A percentile compares a stretch with the other conserved stretches of the same genome.
Conservation (phyloP, 2,329 filamentous ascomycete species). For the Trichoderma sp. region DNA sequence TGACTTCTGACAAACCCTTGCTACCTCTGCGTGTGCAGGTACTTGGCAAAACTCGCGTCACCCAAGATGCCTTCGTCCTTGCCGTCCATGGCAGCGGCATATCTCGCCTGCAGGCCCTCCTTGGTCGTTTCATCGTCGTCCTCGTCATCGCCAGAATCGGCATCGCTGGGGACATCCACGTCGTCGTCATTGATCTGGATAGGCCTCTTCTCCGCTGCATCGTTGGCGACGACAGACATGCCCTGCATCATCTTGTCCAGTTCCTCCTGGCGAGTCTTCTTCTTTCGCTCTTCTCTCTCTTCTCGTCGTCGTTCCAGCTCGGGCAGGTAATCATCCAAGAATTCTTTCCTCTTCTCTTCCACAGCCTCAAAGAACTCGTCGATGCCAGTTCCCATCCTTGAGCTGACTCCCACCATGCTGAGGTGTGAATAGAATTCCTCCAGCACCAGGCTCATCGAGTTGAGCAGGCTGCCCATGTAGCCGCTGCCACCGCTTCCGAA, state of each 20-base stretch:
- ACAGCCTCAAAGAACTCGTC: conserved; percentile 94
- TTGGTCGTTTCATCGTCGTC: conserved; percentile 64
- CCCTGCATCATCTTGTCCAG: conserved; percentile 93
- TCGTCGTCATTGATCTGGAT: conserved; percentile 51
- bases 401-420: conserved; percentile 89
- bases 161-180: conserved; percentile 59
- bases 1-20: background rate
- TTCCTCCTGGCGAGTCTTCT: conserved; percentile 74
- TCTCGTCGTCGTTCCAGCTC: conserved; percentile 80
- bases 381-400: conserved; percentile 88
- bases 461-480: conserved; percentile 94
- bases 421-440: conserved; percentile 97
- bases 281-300: conserved; percentile 76
- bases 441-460: conserved; percentile 96
- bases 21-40: conserved; percentile 52
- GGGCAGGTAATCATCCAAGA: conserved; percentile 86
- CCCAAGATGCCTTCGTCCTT: conserved; percentile 56
- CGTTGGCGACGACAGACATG: conserved; percentile 59
- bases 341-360: conserved; percentile 83
- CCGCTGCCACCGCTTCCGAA: conserved; percentile 75
- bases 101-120: conserved; percentile 73
- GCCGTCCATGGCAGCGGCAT: conserved; percentile 72
- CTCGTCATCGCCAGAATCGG: conserved; percentile 62
- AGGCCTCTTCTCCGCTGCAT: conserved; percentile 40
- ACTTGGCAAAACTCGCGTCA: conserved; percentile 67